Evolutionary conservation across 345 rosid genomes (phyloP).

Genomic region (Citrus trifoliata): DNA sequence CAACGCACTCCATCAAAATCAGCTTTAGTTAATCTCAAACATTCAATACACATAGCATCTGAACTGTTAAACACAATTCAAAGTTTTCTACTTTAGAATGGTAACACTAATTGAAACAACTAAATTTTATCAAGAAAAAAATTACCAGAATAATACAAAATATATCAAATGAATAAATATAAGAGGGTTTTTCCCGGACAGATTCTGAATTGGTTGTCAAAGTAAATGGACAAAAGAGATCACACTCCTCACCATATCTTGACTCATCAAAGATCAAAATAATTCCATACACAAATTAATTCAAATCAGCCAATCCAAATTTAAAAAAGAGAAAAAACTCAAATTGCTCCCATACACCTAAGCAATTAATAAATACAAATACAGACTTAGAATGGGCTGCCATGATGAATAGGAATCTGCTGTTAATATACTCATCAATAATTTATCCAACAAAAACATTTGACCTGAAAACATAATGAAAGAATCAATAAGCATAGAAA

Average conservation of each 20-base stretch:
- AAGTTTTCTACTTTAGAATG: background rate
- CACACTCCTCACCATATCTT: background rate
- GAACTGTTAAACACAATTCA: background rate
- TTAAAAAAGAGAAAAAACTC: background rate
- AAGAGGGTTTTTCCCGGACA: background rate
- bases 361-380: background rate
- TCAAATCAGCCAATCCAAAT: background rate
- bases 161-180: background rate
- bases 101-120: background rate
- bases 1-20: constrained; percentile 64
- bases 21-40: background rate
- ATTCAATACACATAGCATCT: background rate
- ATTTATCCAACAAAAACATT: background rate
- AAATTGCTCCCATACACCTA: background rate
- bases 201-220: background rate
- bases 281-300: background rate
- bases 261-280: background rate
- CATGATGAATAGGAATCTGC: background rate
- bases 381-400: background rate
- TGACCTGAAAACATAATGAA: background rate
- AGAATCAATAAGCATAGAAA: background rate
- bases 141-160: background rate
- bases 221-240: background rate
- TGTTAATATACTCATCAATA: background rate
- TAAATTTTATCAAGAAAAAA: background rate